These are phyloP conservation scores for Candida xyloterini DNA, from an alignment of 805 yeast genomes.

Conservation along the genomic window DNA sequence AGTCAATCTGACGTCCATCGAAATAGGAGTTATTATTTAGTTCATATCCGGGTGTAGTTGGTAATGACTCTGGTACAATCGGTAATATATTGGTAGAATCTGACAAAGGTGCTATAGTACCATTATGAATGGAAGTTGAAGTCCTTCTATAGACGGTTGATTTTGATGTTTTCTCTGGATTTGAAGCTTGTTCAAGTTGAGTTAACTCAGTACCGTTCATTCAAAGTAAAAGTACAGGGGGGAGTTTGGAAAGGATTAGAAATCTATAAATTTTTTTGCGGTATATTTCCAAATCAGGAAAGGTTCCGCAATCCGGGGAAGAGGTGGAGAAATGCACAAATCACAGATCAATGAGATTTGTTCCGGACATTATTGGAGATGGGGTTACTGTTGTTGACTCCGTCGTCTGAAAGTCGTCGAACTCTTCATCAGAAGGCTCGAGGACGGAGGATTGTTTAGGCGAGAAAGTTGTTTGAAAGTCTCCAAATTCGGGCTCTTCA, in stretches of 20 bases:
- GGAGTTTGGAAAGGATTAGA: slow-evolving; percentile 1
- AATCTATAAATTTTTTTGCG: slow-evolving; percentile 7
- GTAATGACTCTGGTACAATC: slow-evolving; percentile 40
- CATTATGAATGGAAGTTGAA: slow-evolving; percentile 7
- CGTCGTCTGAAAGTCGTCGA: too few species aligned
- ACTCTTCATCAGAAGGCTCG: too few species aligned
- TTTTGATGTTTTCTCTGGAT: neutral
- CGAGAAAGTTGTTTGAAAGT: slow-evolving; percentile 1
- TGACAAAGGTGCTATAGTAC: slow-evolving; percentile 3
- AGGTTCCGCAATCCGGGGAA: slow-evolving; percentile 7
- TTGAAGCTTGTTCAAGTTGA: neutral
- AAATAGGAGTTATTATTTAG: slow-evolving; percentile 14
- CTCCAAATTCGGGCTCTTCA: neutral
- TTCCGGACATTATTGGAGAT: neutral
- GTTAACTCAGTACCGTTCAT: neutral
- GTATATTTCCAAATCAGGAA: slow-evolving; percentile 8
- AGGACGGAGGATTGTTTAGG: neutral
- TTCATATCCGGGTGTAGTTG: slow-evolving; percentile 41
- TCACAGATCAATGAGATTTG: slow-evolving; percentile 5
- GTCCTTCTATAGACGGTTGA: slow-evolving; percentile 6
- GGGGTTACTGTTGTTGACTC: too few species aligned
- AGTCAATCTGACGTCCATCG: slow-evolving; percentile 2
- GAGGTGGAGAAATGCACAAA: neutral
- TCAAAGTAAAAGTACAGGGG: neutral
- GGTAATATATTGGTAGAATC: slow-evolving; percentile 28